Evolutionary conservation across 148 eudicot species (phyloP).

Genomic region (Rhododendron williamsianum): DNA sequence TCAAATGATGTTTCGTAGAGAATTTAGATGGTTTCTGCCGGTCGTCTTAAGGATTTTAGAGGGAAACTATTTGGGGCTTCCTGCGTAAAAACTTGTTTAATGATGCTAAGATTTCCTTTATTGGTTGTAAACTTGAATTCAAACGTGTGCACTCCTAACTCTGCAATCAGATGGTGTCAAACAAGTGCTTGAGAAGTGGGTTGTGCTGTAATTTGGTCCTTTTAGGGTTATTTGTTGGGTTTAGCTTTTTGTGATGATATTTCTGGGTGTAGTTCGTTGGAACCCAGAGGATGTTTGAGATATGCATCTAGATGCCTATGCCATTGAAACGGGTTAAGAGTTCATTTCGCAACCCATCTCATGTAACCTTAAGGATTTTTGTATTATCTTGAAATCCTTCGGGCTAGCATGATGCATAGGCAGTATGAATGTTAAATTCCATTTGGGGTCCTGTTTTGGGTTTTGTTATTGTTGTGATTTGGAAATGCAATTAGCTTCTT

Average conservation of each 20-base stretch:
- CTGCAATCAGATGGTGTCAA: not conserved
- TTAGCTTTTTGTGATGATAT: not conserved
- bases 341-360: not conserved
- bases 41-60: not conserved
- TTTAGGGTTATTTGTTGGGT: not conserved
- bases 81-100: not conserved
- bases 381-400: not conserved
- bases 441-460: not conserved
- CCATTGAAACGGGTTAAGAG: not conserved
- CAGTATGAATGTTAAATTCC: not conserved
- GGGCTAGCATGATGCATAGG: not conserved
- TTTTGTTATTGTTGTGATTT: not conserved
- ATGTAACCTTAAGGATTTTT: not conserved
- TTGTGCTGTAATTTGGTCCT: not conserved
- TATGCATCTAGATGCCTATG: not conserved
- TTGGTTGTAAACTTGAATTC: not conserved
- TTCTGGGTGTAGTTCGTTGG: not conserved
- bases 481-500: not conserved
- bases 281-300: not conserved
- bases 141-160: not conserved
- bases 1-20: not conserved
- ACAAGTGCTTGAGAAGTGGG: not conserved
- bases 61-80: not conserved
- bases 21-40: not conserved
- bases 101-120: not conserved